Percentiles rank a stretch among this genome's conserved stretches.
phyloP scores from a whole-genome alignment of 1,284 basidiomycete genomes.

The Leccinum solheimii region DNA sequence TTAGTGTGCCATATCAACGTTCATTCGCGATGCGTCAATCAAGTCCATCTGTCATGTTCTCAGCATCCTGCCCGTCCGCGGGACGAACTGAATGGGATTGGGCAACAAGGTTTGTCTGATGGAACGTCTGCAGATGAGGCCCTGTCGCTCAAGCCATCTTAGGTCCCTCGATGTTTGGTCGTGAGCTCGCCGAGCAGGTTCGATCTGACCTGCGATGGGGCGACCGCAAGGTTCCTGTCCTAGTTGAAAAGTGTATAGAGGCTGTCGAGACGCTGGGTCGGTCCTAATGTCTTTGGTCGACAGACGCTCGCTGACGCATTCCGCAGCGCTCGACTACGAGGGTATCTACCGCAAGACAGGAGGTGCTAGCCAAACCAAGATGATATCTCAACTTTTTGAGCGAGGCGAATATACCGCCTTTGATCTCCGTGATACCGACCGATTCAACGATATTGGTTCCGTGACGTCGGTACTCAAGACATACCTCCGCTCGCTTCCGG shows the following conservation, averaged over 20 bases:
- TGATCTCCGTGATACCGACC: constrained; percentile 83
- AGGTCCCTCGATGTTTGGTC: constrained; percentile 91
- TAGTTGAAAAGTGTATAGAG: constrained; percentile 94
- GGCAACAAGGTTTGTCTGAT: constrained; percentile 23
- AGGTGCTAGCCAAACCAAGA: constrained; percentile 88
- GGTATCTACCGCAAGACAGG: constrained; percentile 98
- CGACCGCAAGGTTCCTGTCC: constrained; percentile 73
- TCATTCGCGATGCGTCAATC: constrained; percentile 69
- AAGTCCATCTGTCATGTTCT: constrained; percentile 58
- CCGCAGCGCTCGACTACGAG: constrained; percentile 82
- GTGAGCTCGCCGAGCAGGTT: constrained; percentile 83
- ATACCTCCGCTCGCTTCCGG: constrained; percentile 91
- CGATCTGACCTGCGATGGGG: constrained; percentile 65
- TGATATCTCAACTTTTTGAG: constrained; percentile 94
- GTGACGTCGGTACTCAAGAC: constrained; percentile 97
- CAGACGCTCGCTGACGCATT: neutral
- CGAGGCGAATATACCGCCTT: constrained; percentile 86
- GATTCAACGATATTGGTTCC: constrained; percentile 96
- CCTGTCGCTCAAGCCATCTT: constrained; percentile 7
- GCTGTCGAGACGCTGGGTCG: constrained; percentile 86
- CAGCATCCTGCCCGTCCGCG: constrained; percentile 44
- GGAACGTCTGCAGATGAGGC: constrained; percentile 6
- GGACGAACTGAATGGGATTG: constrained; percentile 34
- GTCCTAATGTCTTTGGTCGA: constrained; percentile 27
- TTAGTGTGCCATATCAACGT: constrained; percentile 71